A percentile compares a stretch with the other conserved stretches of the same genome.
These are phyloP conservation scores for Gossypium raimondii DNA, from an alignment of 345 rosid genomes.

Conservation along the genomic window DNA sequence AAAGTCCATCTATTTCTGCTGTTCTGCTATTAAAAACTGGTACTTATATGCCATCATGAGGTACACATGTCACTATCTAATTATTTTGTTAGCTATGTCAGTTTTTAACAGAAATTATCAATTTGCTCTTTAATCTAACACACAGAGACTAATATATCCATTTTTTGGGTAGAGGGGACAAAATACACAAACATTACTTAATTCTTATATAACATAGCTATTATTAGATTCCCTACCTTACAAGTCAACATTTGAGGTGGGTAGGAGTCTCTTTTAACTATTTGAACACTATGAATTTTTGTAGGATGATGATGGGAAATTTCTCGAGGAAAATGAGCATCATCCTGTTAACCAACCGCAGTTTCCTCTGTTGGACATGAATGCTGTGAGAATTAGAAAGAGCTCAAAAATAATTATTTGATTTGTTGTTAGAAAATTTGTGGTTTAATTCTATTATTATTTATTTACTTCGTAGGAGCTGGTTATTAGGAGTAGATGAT, in stretches of 20 bases:
- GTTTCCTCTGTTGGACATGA: conserved; percentile 17
- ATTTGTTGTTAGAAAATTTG: neutral
- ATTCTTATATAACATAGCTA: too few relatives aligned
- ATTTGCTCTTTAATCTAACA: too few relatives aligned
- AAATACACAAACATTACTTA: too few relatives aligned
- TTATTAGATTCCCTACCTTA: too few relatives aligned
- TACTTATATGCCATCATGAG: too few relatives aligned
- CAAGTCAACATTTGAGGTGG: neutral
- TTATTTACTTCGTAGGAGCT: neutral
- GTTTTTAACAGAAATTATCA: too few relatives aligned
- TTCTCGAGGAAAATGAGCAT: neutral
- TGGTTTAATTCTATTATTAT: neutral
- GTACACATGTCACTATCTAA: too few relatives aligned
- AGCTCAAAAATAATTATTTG: neutral
- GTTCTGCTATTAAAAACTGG: too few relatives aligned
- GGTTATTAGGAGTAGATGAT: neutral
- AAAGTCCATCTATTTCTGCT: too few relatives aligned
- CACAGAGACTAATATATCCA: too few relatives aligned
- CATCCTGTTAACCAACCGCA: conserved; percentile 4
- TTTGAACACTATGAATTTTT: neutral
- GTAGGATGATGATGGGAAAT: conserved; percentile 16
- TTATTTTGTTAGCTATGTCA: too few relatives aligned
- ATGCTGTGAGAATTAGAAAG: conserved; percentile 12
- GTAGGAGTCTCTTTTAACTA: neutral
- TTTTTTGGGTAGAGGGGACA: too few relatives aligned